A percentile compares a stretch with the other conserved stretches of the same genome.
Evolutionary conservation across 768 basidiomycete species (phyloP).

Genomic region (Gelatoporia subvermispora): DNA sequence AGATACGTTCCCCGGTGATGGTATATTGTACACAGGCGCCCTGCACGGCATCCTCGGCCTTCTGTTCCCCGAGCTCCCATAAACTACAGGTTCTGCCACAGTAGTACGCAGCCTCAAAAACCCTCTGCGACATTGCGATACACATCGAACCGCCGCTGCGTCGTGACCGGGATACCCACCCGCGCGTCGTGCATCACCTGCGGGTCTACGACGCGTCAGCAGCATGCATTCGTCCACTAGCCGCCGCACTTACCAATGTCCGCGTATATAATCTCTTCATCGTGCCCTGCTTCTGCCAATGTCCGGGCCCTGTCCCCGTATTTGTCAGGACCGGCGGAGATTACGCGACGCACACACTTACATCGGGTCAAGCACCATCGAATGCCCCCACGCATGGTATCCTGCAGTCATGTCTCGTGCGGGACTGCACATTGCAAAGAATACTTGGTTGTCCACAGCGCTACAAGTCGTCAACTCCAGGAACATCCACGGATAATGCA

Average conservation of each 20-base stretch:
- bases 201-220: constrained; percentile 46
- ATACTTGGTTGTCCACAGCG: constrained; percentile 97
- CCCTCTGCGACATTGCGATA: constrained; percentile 68
- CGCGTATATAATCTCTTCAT: constrained; percentile 73
- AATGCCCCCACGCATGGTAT: constrained; percentile 96
- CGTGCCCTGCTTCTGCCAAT: constrained; percentile 67
- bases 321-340: not conserved
- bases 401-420: constrained; percentile 76
- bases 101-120: too few relatives aligned
- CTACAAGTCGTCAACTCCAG: constrained; percentile 31
- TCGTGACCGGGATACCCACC: constrained; percentile 85
- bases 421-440: constrained; percentile 92
- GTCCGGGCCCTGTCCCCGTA: constrained; percentile 60
- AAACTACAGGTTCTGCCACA: too few relatives aligned
- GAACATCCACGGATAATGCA: not conserved
- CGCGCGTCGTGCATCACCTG: constrained; percentile 60
- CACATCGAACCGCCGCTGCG: constrained; percentile 88
- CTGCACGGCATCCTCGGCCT: too few relatives aligned
- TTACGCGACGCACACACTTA: constrained; percentile 33
- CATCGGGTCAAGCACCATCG: constrained; percentile 88
- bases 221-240: not conserved
- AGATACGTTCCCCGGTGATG: too few relatives aligned
- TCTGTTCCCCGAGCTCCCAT: too few relatives aligned
- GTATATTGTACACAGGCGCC: not conserved
- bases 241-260: constrained; percentile 63